phyloP scores from a whole-genome alignment of 2,329 filamentous ascomycete genomes.

The Thermoascus crustaceus region DNA sequence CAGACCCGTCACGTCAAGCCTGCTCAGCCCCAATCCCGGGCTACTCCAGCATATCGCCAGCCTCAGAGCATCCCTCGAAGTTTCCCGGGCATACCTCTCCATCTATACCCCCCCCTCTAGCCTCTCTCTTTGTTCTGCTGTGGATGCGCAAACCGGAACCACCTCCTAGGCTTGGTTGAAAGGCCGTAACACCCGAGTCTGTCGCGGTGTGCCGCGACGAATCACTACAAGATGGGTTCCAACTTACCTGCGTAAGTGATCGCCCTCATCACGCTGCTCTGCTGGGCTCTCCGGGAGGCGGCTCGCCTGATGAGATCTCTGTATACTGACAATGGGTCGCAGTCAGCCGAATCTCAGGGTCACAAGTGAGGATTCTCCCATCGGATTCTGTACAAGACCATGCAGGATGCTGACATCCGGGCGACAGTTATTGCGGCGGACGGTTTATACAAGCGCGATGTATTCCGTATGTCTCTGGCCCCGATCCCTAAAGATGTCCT shows the following conservation, averaged over 20 bases:
- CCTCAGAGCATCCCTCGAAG: not conserved
- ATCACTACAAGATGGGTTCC: conserved; percentile 44
- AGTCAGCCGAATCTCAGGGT: conserved; percentile 84
- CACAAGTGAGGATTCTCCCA: conserved; percentile 58
- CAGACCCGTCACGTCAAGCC: conserved; percentile 6
- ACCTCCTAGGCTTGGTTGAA: conserved; percentile 27
- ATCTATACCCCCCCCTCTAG: not conserved
- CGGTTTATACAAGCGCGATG: conserved; percentile 97
- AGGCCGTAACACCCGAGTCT: conserved; percentile 22
- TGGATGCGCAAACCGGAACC: conserved; percentile 29
- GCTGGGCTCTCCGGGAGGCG: not conserved
- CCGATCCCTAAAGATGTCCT: conserved; percentile 1
- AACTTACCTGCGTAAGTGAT: conserved; percentile 55
- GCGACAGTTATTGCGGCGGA: conserved; percentile 89
- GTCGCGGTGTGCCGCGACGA: conserved; percentile 19
- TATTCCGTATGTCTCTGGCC: conserved; percentile 68
- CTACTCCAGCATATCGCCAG: conserved; percentile 3
- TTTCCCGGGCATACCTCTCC: not conserved
- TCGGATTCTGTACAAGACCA: not conserved
- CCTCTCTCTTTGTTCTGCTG: conserved; percentile 3
- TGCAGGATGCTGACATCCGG: conserved; percentile 14
- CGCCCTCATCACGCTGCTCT: conserved; percentile 10
- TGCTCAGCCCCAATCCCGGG: conserved; percentile 6
- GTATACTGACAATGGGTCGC: conserved; percentile 18
- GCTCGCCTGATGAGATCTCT: too few relatives aligned